phyloP scores from a whole-genome alignment of 1,284 basidiomycete species.

The Pholiota adiposa region DNA sequence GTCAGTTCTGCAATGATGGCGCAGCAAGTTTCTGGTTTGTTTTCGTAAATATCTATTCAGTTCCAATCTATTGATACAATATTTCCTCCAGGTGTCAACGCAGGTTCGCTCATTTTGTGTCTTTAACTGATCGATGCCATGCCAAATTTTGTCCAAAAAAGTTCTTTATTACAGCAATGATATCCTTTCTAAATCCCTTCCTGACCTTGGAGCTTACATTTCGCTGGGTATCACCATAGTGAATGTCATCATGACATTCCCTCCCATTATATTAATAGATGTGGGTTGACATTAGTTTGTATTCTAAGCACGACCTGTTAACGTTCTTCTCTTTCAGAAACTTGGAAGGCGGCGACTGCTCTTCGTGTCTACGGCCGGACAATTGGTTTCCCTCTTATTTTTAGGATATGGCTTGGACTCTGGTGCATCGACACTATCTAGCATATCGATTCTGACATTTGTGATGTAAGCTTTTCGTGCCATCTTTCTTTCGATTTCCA shows the following conservation, averaged over 20 bases:
- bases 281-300: conserved; percentile 41
- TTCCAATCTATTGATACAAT: neutral
- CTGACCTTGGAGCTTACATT: conserved; percentile 77
- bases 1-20: conserved; percentile 75
- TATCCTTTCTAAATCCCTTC: conserved; percentile 79
- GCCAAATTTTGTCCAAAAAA: conserved; percentile 19
- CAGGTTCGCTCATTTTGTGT: conserved; percentile 35
- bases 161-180: conserved; percentile 91
- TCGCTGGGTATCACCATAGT: conserved; percentile 81
- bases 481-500: neutral
- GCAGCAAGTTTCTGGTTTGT: conserved; percentile 78
- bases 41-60: neutral
- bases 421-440: conserved; percentile 64
- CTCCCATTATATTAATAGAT: conserved; percentile 86
- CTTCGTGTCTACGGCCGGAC: conserved; percentile 60
- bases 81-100: conserved; percentile 41
- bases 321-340: conserved; percentile 45
- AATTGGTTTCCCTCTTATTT: conserved; percentile 66
- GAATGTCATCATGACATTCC: conserved; percentile 70
- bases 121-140: neutral
- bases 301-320: neutral
- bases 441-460: conserved; percentile 80
- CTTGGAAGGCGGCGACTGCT: conserved; percentile 68
- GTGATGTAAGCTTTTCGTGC: conserved; percentile 61
- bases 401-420: conserved; percentile 78